Conservation (phyloP, 495 filamentous ascomycete species). For the Sporormia fimetaria region DNA sequence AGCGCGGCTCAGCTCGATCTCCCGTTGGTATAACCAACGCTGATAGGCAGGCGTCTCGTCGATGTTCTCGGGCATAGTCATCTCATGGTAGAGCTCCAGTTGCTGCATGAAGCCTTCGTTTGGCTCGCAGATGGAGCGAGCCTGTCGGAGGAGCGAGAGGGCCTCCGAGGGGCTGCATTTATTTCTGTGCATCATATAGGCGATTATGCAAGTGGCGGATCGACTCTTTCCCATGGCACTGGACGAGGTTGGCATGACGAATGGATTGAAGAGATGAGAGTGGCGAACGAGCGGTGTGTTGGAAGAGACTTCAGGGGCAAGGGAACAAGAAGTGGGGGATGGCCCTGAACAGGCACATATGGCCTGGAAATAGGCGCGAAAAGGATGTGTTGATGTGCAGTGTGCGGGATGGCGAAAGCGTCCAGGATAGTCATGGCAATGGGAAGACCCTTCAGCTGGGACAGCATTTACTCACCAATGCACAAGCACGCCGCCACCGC, state of each 20-base stretch:
- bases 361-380: no score
- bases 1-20: slow-evolving; percentile 61
- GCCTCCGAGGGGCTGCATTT: slow-evolving; percentile 48
- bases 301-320: no score
- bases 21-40: slow-evolving; percentile 73
- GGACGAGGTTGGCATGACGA: slow-evolving; percentile 26
- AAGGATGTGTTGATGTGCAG: not conserved
- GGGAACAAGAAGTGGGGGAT: not conserved
- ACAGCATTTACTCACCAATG: slow-evolving; percentile 50
- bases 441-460: slow-evolving; percentile 22
- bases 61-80: slow-evolving; percentile 59
- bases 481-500: slow-evolving; percentile 55
- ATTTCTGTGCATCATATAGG: slow-evolving; percentile 65
- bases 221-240: slow-evolving; percentile 96
- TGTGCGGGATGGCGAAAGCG: slow-evolving; percentile 24
- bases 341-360: no score
- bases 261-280: slow-evolving; percentile 7
- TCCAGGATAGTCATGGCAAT: slow-evolving; percentile 30
- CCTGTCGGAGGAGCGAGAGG: slow-evolving; percentile 48
- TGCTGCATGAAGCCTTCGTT: slow-evolving; percentile 85
- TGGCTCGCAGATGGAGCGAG: slow-evolving; percentile 65
- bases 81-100: slow-evolving; percentile 71
- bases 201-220: slow-evolving; percentile 70
- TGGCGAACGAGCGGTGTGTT: slow-evolving; percentile 27
- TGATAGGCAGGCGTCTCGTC: slow-evolving; percentile 66